Evolutionary conservation across 2,329 filamentous ascomycete species (phyloP).

Genomic region (Trichoderma endophyticum): DNA sequence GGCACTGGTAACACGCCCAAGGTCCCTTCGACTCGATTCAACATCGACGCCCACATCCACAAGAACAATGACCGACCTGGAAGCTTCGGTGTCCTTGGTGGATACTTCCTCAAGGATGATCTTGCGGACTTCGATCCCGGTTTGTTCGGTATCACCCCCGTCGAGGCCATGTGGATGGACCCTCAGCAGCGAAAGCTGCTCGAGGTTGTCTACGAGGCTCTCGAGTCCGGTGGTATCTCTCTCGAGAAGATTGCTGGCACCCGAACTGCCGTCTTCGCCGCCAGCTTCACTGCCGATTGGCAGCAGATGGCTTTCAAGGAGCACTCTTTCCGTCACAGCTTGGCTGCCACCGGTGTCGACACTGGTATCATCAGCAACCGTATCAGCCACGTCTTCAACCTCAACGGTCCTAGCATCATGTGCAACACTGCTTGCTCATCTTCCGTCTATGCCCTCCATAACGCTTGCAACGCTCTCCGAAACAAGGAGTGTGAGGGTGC

Average conservation of each 20-base stretch:
- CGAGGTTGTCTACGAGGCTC: conserved; percentile 41
- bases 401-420: conserved; percentile 34
- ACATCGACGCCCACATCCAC: conserved; percentile 29
- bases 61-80: conserved; percentile 33
- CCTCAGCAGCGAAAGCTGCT: conserved; percentile 41
- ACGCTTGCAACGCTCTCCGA: conserved; percentile 29
- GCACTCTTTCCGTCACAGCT: conserved; percentile 7
- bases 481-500: conserved; percentile 32
- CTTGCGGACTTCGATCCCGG: conserved; percentile 34
- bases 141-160: conserved; percentile 39
- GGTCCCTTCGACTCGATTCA: conserved; percentile 25
- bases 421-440: conserved; percentile 39
- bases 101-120: conserved; percentile 30
- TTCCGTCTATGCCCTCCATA: conserved; percentile 28
- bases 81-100: conserved; percentile 20
- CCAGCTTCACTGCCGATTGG: neutral
- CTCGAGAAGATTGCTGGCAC: conserved; percentile 27
- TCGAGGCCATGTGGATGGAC: conserved; percentile 41
- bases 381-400: conserved; percentile 36
- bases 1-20: neutral
- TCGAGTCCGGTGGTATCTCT: conserved; percentile 37
- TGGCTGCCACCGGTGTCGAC: conserved; percentile 29
- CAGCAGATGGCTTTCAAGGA: conserved; percentile 10
- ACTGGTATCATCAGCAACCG: conserved; percentile 37
- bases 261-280: conserved; percentile 18